Base-by-base conservation (phyloP, 2,329 filamentous ascomycete genomes). In the Sarocladium oryzae region DNA sequence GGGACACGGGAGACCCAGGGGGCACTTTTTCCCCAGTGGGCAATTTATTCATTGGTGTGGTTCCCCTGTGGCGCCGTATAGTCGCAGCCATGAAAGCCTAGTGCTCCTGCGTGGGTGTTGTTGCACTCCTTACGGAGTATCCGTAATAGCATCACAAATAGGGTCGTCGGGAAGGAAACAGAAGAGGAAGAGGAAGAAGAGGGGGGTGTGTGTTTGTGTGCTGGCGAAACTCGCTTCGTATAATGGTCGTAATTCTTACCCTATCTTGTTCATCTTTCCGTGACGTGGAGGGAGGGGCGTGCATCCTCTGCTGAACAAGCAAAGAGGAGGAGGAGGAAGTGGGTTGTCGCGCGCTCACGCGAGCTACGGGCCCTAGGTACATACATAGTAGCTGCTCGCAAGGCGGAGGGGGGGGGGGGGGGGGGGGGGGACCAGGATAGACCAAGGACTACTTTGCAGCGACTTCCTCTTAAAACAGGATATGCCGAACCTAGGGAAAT, bases 221-320 rank as follows among this genome's bases (percentile, higher is more conserved):
- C 7, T 15, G 35, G 40, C 36, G 18, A 20, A 33, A 7, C 28
- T 48, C 6, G 28, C 43, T 48, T 48, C 43, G 43, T 48, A 48
- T 48, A 48, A 26, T 33, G 7, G 43, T 48, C 43, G 43, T 48
- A 48, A n/a, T 48, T 48, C 16, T 33, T 5, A 33, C 43, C 24
- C 43, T 48, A 48, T 48, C 43, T 48, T 15, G 20, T 48, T 33
- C 43, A 48, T 48, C 43, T 20, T 32, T 48, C 43, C 24, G 40
- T 23, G 40, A 33, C 43, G 43, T 3, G 43, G 26, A 16, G 28
- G 43, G 26, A 16, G 28, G 43, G 28, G 24, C 6, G 43, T 32
- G 43, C 15, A 26, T 48, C 21, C n/a, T 21, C 7, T 13, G 7
- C 28, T 30, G 28, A 30, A 30, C 13, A 30, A 30, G 28, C 7